Evolutionary conservation across 306 rosid genomes (phyloP).

Genomic region (Rosa rugosa): DNA sequence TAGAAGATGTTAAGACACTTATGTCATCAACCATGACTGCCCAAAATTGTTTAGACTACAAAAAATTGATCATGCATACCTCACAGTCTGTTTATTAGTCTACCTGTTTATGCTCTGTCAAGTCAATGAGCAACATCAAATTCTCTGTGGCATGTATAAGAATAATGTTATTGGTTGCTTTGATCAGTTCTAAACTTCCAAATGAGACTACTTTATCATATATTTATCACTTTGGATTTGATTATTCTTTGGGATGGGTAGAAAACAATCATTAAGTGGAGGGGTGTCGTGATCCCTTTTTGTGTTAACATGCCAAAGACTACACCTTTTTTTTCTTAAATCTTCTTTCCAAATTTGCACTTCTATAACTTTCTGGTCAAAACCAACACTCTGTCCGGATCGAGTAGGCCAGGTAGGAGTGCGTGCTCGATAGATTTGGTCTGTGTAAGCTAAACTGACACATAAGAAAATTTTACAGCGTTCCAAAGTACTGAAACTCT

Average conservation of each 20-base stretch:
- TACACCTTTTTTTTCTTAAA: not conserved
- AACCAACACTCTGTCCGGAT: constrained; percentile 5
- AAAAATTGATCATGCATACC: not conserved
- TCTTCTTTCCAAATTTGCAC: not conserved
- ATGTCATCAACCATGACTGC: not conserved
- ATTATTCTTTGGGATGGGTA: not conserved
- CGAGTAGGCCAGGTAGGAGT: not conserved
- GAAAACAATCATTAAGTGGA: not conserved
- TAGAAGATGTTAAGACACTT: not conserved
- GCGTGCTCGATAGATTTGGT: constrained; percentile 5
- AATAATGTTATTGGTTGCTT: constrained; percentile 12
- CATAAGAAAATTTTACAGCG: not conserved
- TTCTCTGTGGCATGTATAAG: constrained; percentile 6
- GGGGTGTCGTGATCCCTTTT: not conserved
- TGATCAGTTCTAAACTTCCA: not conserved
- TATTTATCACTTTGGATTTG: not conserved
- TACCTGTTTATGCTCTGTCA: constrained; percentile 18
- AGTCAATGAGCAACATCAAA: constrained; percentile 6
- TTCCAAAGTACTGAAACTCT: not conserved
- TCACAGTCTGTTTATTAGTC: not conserved
- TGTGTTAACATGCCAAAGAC: constrained; percentile 11
- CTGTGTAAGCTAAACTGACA: not conserved
- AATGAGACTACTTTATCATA: constrained; percentile 1
- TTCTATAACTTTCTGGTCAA: constrained; percentile 3
- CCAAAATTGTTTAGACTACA: not conserved